These are phyloP conservation scores for Phytophthora pseudosyringae DNA, from an alignment of 352 stramenopile genomes.

Conservation along the genomic window DNA sequence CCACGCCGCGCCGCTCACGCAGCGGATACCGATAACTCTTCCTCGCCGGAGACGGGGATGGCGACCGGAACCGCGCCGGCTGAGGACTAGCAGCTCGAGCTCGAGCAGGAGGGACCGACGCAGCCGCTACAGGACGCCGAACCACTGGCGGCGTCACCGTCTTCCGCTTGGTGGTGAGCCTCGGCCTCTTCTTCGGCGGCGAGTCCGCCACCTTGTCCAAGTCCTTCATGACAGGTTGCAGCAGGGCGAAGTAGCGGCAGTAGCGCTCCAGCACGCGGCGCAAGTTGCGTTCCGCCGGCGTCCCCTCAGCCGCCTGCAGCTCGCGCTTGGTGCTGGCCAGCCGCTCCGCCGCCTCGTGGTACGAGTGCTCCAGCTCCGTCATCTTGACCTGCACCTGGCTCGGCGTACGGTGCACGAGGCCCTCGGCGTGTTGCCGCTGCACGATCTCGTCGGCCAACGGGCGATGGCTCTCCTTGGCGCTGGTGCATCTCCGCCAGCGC, in stretches of 20 bases:
- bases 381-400: conserved; percentile 40
- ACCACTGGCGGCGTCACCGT: background rate
- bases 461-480: background rate
- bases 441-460: conserved; percentile 42
- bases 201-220: conserved; percentile 12
- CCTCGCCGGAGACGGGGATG: conserved; percentile 22
- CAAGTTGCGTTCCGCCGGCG: conserved; percentile 31
- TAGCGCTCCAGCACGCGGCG: conserved; percentile 32
- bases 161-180: conserved; percentile 37
- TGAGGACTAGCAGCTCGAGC: conserved; percentile 22
- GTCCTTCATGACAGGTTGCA: conserved; percentile 43
- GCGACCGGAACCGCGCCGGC: background rate
- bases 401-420: conserved; percentile 33
- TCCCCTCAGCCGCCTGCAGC: conserved; percentile 25
- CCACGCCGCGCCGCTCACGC: conserved; percentile 15
- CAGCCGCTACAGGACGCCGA: conserved; percentile 4
- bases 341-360: conserved; percentile 34
- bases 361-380: conserved; percentile 41
- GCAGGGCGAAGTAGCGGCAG: conserved; percentile 41
- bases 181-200: conserved; percentile 33
- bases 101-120: conserved; percentile 1
- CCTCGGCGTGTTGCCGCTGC: conserved; percentile 23
- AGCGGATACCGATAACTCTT: conserved; percentile 14
- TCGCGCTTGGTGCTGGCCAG: conserved; percentile 33
- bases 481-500: conserved; percentile 39